Conservation (phyloP, 108 stramenopile species). For the Nitzschia palea region DNA sequence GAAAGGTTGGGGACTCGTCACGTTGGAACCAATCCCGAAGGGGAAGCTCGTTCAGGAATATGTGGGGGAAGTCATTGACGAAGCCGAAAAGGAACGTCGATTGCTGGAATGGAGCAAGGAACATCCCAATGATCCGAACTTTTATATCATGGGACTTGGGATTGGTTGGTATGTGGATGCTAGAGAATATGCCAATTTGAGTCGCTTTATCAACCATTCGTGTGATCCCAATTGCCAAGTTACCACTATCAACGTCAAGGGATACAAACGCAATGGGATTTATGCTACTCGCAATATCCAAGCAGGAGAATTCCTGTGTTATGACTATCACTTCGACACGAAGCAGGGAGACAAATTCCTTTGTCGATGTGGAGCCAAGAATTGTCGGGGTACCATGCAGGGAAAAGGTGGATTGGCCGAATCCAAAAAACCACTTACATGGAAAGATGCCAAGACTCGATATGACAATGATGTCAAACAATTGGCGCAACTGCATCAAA, state of each 20-base stretch:
- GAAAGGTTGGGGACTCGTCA: conserved; percentile 88
- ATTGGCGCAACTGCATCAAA: conserved; percentile 40
- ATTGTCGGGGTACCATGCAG: conserved; percentile 85
- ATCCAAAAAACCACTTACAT: conserved; percentile 25
- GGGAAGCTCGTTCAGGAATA: conserved; percentile 89
- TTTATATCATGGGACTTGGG: conserved; percentile 91
- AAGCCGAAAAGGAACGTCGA: conserved; percentile 69
- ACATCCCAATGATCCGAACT: conserved; percentile 92
- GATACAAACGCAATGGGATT: conserved; percentile 85
- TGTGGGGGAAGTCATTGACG: conserved; percentile 89
- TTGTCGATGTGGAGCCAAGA: conserved; percentile 74
- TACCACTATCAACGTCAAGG: conserved; percentile 77
- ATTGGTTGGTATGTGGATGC: conserved; percentile 91
- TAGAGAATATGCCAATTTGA: conserved; percentile 76
- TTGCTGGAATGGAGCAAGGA: conserved; percentile 66
- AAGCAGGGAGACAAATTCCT: conserved; percentile 55
- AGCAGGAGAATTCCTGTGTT: conserved; percentile 84
- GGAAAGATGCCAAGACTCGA: conserved; percentile 55
- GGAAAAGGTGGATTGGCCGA: conserved; percentile 38
- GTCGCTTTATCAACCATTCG: conserved; percentile 94
- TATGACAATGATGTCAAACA: conserved; percentile 58
- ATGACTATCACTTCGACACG: conserved; percentile 93
- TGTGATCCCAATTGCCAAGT: conserved; percentile 93
- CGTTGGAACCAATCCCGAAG: conserved; percentile 61
- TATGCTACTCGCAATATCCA: conserved; percentile 67